phyloP scores from a whole-genome alignment of 768 basidiomycete genomes.

The Nevesoporus exiguus region DNA sequence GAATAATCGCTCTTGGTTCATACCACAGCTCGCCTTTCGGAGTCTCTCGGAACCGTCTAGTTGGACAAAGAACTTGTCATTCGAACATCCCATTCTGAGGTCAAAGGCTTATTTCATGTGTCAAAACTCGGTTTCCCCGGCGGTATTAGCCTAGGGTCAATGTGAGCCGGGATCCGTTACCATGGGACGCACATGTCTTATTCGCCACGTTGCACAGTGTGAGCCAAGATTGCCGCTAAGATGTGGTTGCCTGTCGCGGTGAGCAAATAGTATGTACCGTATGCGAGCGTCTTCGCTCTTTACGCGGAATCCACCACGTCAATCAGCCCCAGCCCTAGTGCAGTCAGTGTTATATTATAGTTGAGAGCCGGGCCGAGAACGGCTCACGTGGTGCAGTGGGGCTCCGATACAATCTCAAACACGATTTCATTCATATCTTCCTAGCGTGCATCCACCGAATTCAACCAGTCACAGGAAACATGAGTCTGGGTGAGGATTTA shows the following conservation, averaged over 20 bases:
- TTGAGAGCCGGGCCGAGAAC: background rate
- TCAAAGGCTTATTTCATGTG: background rate
- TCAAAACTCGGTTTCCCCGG: background rate
- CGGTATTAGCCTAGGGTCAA: background rate
- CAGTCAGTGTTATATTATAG: too few relatives aligned
- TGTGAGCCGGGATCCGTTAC: background rate
- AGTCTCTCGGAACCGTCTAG: background rate
- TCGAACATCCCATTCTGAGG: background rate
- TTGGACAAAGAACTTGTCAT: too few relatives aligned
- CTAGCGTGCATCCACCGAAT: too few relatives aligned
- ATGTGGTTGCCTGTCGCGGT: constrained; percentile 3
- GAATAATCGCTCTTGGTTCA: too few relatives aligned
- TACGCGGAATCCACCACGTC: constrained; percentile 9
- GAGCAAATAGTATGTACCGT: background rate
- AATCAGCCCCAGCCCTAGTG: too few relatives aligned
- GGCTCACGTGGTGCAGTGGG: background rate
- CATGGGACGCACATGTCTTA: background rate
- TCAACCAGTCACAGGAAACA: background rate
- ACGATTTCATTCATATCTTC: background rate
- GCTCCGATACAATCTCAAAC: background rate
- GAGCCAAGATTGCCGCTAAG: constrained; percentile 17
- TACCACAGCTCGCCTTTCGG: too few relatives aligned
- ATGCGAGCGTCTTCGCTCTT: constrained; percentile 2
- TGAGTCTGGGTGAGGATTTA: constrained; percentile 13
- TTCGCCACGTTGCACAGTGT: background rate